Base-by-base conservation (phyloP, 176 grass and related monocot genomes). In the Aegilops umbellulata region DNA sequence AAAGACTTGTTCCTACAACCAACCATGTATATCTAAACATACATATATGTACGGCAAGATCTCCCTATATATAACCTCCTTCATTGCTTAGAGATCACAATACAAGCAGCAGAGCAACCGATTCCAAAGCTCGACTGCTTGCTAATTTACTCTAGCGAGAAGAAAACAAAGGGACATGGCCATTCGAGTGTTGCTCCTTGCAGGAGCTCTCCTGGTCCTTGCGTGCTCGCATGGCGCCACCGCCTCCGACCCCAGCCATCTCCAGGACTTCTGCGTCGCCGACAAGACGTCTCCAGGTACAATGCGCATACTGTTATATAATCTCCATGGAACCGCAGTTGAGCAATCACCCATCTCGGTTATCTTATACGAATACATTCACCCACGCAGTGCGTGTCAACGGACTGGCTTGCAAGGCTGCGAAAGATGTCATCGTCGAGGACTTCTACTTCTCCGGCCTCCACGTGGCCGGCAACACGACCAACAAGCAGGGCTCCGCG, bases 401-500 rank as follows among this genome's bases (percentile, higher is more conserved):
- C 20, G 67, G 81, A 5, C 20, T 72, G 38, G 3, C 49, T 13
- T 89, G 87, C 80, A 89, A 89, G 24, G 62, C 73, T 4, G 49
- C 81, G 2, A 61, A n/a, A 17, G 58, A 69, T 0, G 87, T 89
- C 25, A 36, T 60, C 1, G 81, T 25, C 2, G 73, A 84, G 19
- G 87, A 89, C 76, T 89, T 89, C 74, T 57, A 53, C 49, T 53
- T 53, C 49, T 53, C 49, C 5, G 49, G 49, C 49, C 49, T 53
- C 16, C 49, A 53, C 31, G 14, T 84, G 15, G 60, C 17, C 23
- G 49, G 87, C 29, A 79, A 89, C 61, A 89, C 87, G 3, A 89
- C 4, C 30, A 89, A 89, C 73, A 84, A 84, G 30, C 80, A 77
- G 24, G 87, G 87, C 5, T 41, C 61, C 16, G 51, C 64, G 10